Base-by-base conservation (phyloP, 179 eudicot genomes). In the Gypsophila paniculata region DNA sequence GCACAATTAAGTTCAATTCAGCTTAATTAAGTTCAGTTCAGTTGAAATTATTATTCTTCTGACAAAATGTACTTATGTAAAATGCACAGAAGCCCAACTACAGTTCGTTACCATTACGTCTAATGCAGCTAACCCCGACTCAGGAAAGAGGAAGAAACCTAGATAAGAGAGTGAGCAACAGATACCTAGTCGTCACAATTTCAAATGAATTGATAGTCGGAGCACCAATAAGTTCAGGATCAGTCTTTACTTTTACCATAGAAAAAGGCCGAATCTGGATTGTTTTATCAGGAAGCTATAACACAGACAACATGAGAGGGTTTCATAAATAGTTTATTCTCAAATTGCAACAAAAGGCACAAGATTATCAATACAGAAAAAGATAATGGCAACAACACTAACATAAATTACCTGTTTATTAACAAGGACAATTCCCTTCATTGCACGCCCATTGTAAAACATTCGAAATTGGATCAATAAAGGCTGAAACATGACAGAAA, bases 371-470 rank as follows among this genome's bases (percentile, higher is more conserved):
- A 54, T 19, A 42, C 8, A 42, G 46, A 42, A 42, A 42, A 42
- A 53, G 22, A 53, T 17, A 5, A 53, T 8, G n/a, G 22, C 58
- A 2, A 25, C 38, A 26, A 0, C 38, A 25, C 2, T 26, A 64
- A 11, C 51, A 32, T 51, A 52, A 32, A 38, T 11, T 80, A 91
- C 97, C 96, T 76, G 84, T 76, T 64, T 86, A 79, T 91, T 86
- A 21, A 91, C 77, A n/a, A 89, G 88, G 73, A 91, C 89, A 34
- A 91, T 91, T 62, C 97, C 96, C 77, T 91, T 91, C 11, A 90
- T 85, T 69, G 96, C 96, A 70, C 26, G 25, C 42, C 97, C 97
- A 52, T 86, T 64, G 68, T 80, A 5, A 72, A 91, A 91, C 76
- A 91, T 70, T 46, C 93, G 96, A 59, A 88, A 81, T 72, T 91